Evolutionary conservation across 371 early-diverging fungal species (phyloP).

Genomic region (Apophysomyces variabilis): DNA sequence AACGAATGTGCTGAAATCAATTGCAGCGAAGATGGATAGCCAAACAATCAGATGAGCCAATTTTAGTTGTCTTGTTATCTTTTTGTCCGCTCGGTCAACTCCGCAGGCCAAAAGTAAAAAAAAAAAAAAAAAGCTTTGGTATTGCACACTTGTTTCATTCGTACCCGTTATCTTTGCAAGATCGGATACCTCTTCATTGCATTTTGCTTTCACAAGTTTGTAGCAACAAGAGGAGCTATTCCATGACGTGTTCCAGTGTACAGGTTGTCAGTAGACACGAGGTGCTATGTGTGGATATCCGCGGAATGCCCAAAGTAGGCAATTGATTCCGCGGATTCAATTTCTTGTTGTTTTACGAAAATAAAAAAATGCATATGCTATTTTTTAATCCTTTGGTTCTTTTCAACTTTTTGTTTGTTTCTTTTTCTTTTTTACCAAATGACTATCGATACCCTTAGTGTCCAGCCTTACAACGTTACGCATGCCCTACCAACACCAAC

Average conservation of each 20-base stretch:
- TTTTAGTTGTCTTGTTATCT: background rate
- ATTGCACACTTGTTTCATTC: background rate
- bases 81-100: background rate
- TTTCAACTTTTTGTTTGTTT: slow-evolving; percentile 13
- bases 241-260: background rate
- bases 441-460: slow-evolving; percentile 1
- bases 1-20: too few relatives aligned
- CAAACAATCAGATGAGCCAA: background rate
- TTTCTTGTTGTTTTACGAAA: background rate
- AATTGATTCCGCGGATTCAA: slow-evolving; percentile 8
- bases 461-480: slow-evolving; percentile 6
- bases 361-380: slow-evolving; percentile 5
- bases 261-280: background rate
- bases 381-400: slow-evolving; percentile 1
- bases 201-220: background rate
- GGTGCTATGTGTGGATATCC: slow-evolving; percentile 9
- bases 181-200: too few relatives aligned
- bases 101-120: background rate
- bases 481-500: slow-evolving; percentile 27
- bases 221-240: too few relatives aligned
- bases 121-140: background rate
- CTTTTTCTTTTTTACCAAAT: slow-evolving; percentile 11
- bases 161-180: background rate
- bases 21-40: background rate
- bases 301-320: slow-evolving; percentile 16